Conservation (phyloP, 192 early-diverging fungal genomes). For the Backusella mclennaniae region DNA sequence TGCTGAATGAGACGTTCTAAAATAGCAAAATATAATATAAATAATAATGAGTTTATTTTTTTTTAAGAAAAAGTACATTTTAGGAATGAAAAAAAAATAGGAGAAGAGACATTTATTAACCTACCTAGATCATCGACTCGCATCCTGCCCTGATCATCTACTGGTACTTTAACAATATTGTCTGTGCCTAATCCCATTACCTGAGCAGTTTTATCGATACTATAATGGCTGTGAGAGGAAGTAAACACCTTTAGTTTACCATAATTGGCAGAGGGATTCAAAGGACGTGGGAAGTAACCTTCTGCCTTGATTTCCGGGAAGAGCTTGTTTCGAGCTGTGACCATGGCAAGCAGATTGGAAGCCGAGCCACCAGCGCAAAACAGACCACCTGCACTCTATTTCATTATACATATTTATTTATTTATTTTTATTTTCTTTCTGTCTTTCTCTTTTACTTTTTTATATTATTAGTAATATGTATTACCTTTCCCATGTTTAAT, state of each 20-base stretch:
- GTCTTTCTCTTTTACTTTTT: neutral
- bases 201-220: constrained; percentile 70
- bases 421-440: neutral
- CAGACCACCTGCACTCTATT: constrained; percentile 53
- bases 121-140: constrained; percentile 49
- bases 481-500: constrained; percentile 46
- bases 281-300: constrained; percentile 45
- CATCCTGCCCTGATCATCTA: constrained; percentile 63
- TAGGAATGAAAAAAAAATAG: neutral
- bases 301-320: constrained; percentile 60
- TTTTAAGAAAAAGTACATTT: neutral
- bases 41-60: neutral
- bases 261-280: constrained; percentile 20
- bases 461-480: constrained; percentile 14
- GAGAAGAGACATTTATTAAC: neutral
- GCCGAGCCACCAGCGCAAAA: constrained; percentile 75
- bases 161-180: constrained; percentile 65
- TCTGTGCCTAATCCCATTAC: constrained; percentile 68
- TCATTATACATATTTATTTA: constrained; percentile 10
- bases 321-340: constrained; percentile 65
- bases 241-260: constrained; percentile 64
- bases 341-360: constrained; percentile 74
- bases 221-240: constrained; percentile 71
- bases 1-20: constrained; percentile 45
- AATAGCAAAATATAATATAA: constrained; percentile 2